phyloP scores from a whole-genome alignment of 2,329 filamentous ascomycete species.

The Paecilomyces formosus region DNA sequence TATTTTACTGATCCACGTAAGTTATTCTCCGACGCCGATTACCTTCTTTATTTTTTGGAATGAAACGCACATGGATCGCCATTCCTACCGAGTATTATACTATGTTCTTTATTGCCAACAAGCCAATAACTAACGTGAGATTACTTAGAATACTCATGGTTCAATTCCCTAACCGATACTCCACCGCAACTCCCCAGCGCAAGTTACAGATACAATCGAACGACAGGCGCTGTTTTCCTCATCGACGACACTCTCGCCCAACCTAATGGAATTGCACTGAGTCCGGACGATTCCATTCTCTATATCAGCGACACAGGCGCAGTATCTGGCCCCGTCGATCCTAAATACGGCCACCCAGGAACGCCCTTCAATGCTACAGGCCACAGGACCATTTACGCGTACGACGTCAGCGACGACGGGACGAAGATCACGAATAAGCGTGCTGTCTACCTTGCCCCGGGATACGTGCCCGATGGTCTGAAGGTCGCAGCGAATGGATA shows the following conservation, averaged over 20 bases:
- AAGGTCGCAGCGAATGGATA: constrained; percentile 37
- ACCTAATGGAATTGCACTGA: constrained; percentile 40
- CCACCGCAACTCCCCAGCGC: constrained; percentile 22
- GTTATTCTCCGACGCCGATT: neutral
- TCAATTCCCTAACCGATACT: constrained; percentile 27
- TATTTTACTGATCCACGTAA: constrained; percentile 15
- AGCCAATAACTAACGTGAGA: neutral
- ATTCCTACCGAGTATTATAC: too few relatives aligned
- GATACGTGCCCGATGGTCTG: constrained; percentile 36
- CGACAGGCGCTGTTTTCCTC: constrained; percentile 32
- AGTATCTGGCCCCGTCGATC: constrained; percentile 14
- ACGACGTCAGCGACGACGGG: constrained; percentile 28
- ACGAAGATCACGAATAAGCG: constrained; percentile 30
- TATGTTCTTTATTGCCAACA: too few relatives aligned
- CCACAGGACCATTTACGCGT: constrained; percentile 31
- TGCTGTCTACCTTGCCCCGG: constrained; percentile 31
- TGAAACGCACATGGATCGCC: too few relatives aligned
- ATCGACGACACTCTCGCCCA: constrained; percentile 36
- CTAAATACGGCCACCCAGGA: constrained; percentile 15
- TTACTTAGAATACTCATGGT: constrained; percentile 26
- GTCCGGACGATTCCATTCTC: constrained; percentile 35
- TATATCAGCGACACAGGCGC: constrained; percentile 39
- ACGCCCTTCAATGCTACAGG: constrained; percentile 22
- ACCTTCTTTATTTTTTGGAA: neutral
- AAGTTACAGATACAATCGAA: constrained; percentile 37